Percentiles rank a stretch among this genome's conserved stretches.
These are phyloP conservation scores for Castanopsis chinensis DNA, from an alignment of 306 rosid species.

Conservation along the genomic window DNA sequence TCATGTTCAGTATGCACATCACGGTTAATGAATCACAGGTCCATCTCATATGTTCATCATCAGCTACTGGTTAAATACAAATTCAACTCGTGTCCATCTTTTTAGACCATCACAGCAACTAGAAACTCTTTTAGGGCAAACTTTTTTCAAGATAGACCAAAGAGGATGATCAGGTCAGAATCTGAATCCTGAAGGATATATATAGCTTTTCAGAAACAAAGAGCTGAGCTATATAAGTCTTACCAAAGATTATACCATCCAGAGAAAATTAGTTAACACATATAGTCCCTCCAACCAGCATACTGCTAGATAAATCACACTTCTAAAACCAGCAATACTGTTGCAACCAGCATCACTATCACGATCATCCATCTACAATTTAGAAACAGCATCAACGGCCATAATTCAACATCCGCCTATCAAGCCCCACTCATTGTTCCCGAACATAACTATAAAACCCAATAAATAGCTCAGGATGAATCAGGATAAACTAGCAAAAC, in stretches of 20 bases:
- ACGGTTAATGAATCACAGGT: slow-evolving; percentile 36
- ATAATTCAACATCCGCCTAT: slow-evolving; percentile 58
- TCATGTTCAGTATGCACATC: slow-evolving; percentile 38
- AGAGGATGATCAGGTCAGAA: slow-evolving; percentile 38
- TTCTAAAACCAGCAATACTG: slow-evolving; percentile 61
- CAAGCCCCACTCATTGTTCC: slow-evolving; percentile 59
- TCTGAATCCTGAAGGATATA: slow-evolving; percentile 32
- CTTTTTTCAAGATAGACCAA: slow-evolving; percentile 21
- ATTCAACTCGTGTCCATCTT: slow-evolving; percentile 33
- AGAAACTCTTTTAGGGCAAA: slow-evolving; percentile 30
- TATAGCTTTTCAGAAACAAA: slow-evolving; percentile 34
- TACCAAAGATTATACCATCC: slow-evolving; percentile 54
- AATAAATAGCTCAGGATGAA: slow-evolving; percentile 56
- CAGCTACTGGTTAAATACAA: slow-evolving; percentile 46
- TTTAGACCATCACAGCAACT: slow-evolving; percentile 40
- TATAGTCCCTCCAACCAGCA: slow-evolving; percentile 62
- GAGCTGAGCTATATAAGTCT: slow-evolving; percentile 44
- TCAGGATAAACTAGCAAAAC: slow-evolving; percentile 27
- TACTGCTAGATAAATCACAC: slow-evolving; percentile 54
- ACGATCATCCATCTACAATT: slow-evolving; percentile 65
- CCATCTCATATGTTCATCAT: slow-evolving; percentile 46
- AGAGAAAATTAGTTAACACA: slow-evolving; percentile 46
- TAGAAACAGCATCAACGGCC: slow-evolving; percentile 70
- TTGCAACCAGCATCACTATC: slow-evolving; percentile 74
- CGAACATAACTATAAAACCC: slow-evolving; percentile 87